Percentiles rank a stretch among this genome's conserved stretches.
Evolutionary conservation across 495 filamentous ascomycete genomes (phyloP).

Genomic region (Tuber aestivum): DNA sequence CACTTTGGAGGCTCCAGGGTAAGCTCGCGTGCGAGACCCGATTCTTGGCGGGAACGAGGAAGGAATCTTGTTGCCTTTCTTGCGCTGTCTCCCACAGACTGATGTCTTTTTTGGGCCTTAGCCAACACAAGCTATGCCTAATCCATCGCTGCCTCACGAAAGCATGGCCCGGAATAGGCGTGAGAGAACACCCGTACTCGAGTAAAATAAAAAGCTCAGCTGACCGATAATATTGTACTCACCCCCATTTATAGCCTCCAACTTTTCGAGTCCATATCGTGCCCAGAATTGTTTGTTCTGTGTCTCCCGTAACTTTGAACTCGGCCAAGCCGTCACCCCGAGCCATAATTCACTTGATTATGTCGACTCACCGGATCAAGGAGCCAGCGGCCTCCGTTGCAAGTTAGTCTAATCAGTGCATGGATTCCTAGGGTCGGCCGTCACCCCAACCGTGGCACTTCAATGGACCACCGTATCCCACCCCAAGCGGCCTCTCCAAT

Average conservation of each 20-base stretch:
- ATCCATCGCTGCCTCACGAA: not conserved
- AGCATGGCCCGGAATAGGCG: not conserved
- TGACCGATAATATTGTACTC: not conserved
- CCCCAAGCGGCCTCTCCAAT: not conserved
- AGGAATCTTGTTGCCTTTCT: not conserved
- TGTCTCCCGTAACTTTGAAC: not conserved
- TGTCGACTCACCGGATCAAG: not conserved
- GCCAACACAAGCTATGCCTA: not conserved
- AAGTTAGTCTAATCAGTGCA: too few species aligned
- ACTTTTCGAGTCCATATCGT: not conserved
- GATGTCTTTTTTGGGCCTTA: not conserved
- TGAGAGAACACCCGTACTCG: too few species aligned
- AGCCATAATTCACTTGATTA: not conserved
- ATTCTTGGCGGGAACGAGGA: slow-evolving; percentile 1
- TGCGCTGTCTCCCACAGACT: not conserved
- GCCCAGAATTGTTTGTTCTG: not conserved
- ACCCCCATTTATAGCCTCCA: not conserved
- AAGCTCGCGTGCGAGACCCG: not conserved
- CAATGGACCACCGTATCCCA: not conserved
- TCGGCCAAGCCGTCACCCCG: not conserved
- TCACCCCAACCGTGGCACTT: not conserved
- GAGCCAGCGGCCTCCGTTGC: too few species aligned
- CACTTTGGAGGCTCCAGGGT: not conserved
- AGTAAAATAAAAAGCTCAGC: not conserved
- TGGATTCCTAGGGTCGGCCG: not conserved